Evolutionary conservation across 768 basidiomycete species (phyloP).

Genomic region (Mycena leptocephala): DNA sequence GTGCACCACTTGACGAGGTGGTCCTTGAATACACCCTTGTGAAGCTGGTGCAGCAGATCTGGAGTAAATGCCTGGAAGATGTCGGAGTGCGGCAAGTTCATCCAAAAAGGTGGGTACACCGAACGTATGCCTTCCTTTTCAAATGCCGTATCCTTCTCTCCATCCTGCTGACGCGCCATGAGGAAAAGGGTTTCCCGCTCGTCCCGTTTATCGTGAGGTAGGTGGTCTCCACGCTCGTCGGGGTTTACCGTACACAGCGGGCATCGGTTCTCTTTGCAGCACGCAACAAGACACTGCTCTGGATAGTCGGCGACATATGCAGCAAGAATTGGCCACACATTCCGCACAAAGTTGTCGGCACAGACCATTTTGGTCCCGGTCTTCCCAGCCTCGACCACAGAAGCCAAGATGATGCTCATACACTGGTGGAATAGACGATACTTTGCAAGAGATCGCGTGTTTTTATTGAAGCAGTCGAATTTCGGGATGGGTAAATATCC

Average conservation of each 20-base stretch:
- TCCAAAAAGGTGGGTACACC: constrained; percentile 55
- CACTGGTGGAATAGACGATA: constrained; percentile 53
- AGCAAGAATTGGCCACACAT: constrained; percentile 27
- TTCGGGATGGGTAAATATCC: constrained; percentile 54
- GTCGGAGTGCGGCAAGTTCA: constrained; percentile 53
- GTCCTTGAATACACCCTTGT: constrained; percentile 65
- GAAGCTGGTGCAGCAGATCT: constrained; percentile 65
- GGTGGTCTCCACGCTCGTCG: constrained; percentile 33
- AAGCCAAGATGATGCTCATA: constrained; percentile 41
- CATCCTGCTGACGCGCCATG: constrained; percentile 34
- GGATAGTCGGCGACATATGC: constrained; percentile 26
- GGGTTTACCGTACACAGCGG: neutral
- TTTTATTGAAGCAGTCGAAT: no score
- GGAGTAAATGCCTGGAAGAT: constrained; percentile 60
- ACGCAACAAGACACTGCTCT: neutral
- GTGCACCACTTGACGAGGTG: constrained; percentile 57
- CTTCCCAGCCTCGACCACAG: constrained; percentile 33
- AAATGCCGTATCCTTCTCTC: constrained; percentile 32
- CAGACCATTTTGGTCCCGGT: constrained; percentile 31
- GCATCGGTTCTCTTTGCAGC: constrained; percentile 33
- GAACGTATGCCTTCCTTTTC: constrained; percentile 30
- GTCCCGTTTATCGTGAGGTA: neutral
- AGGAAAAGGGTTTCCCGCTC: constrained; percentile 14
- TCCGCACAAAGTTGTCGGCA: constrained; percentile 12
- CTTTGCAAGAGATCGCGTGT: no score